These are phyloP conservation scores for Fraxinus sp. DNA, from an alignment of 305 asterid genomes.

Conservation along the genomic window DNA sequence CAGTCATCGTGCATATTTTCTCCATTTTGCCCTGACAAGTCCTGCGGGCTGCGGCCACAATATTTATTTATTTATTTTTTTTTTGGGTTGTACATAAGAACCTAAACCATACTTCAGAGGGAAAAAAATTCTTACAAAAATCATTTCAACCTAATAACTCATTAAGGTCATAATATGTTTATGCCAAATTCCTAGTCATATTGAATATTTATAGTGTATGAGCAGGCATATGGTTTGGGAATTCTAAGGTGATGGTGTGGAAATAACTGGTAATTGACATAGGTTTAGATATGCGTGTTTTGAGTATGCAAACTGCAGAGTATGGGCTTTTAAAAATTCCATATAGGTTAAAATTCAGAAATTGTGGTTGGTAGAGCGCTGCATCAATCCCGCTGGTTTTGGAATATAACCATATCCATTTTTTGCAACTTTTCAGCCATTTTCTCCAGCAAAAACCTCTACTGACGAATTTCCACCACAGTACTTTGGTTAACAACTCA, in stretches of 20 bases:
- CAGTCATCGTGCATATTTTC: neutral
- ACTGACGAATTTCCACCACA: neutral
- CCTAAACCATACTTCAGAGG: neutral
- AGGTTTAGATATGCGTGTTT: neutral
- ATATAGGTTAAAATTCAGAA: neutral
- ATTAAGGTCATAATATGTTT: neutral
- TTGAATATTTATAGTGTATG: neutral
- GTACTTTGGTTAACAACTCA: neutral
- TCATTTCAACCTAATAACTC: neutral
- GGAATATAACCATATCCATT: neutral
- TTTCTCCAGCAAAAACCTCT: neutral
- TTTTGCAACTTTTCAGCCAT: neutral
- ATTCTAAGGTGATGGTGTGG: neutral
- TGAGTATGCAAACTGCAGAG: neutral
- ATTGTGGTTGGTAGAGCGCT: neutral
- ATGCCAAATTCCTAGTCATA: neutral
- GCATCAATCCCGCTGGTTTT: neutral
- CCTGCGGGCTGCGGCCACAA: neutral
- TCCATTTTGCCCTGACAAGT: neutral
- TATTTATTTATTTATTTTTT: too few relatives aligned
- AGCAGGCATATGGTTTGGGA: neutral
- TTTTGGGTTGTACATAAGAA: neutral
- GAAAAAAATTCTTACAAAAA: neutral
- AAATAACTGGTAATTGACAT: neutral
- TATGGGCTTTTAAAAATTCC: neutral